Percentiles rank a stretch among this genome's conserved stretches.
phyloP scores from a whole-genome alignment of 371 early-diverging fungal species.

The Smittium culicis region DNA sequence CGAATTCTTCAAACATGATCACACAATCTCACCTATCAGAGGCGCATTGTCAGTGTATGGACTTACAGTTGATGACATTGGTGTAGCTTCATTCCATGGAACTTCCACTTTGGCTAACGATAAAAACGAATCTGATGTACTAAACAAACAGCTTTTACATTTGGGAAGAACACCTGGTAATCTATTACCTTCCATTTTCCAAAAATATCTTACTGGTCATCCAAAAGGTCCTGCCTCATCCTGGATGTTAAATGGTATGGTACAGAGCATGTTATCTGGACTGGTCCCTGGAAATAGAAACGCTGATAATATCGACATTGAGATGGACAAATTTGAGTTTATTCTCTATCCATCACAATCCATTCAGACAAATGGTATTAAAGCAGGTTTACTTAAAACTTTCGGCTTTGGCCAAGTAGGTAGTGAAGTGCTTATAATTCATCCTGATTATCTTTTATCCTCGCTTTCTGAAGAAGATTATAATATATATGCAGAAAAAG shows the following conservation, averaged over 20 bases:
- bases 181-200: constrained; percentile 66
- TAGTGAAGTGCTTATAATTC: constrained; percentile 77
- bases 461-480: constrained; percentile 57
- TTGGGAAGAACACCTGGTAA: constrained; percentile 81
- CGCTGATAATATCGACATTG: constrained; percentile 75
- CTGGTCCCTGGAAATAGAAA: constrained; percentile 90
- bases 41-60: constrained; percentile 79
- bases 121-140: constrained; percentile 79
- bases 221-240: constrained; percentile 95
- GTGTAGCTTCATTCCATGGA: constrained; percentile 87
- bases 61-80: constrained; percentile 77
- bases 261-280: constrained; percentile 75
- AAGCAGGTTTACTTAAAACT: constrained; percentile 83
- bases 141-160: constrained; percentile 73
- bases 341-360: constrained; percentile 70
- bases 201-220: constrained; percentile 90
- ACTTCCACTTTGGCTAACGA: constrained; percentile 88
- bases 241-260: constrained; percentile 89
- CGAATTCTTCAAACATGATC: constrained; percentile 67
- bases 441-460: constrained; percentile 78
- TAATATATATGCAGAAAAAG: constrained; percentile 47
- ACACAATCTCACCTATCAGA: constrained; percentile 68
- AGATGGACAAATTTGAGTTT: constrained; percentile 58
- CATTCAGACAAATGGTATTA: constrained; percentile 73
- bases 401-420: constrained; percentile 95